Base-by-base conservation (phyloP, 1,139 yeast genomes). In the Protomyces lactucae-debilis region DNA sequence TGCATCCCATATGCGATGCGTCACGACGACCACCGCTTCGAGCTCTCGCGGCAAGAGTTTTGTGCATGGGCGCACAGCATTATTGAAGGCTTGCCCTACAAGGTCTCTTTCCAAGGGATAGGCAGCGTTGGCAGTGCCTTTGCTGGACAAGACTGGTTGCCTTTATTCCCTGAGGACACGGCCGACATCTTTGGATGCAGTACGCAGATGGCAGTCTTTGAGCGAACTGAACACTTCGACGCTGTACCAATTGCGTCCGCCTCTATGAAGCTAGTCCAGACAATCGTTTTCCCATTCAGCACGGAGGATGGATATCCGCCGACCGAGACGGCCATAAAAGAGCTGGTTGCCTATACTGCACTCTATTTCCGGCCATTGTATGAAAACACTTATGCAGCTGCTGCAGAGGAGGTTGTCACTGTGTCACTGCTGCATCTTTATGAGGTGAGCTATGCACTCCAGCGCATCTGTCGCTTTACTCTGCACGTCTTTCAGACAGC, bases 11-110 rank as follows among this genome's bases (percentile, higher is more conserved):
- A 57, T 21, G 37, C 21, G 28, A 57, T 63, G 57, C 53, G 65
- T n/a, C 65, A 63, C 36, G 37, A 36, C 45, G 65, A 63, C 21
- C 65, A 63, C 32, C 40, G 57, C n/a, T 63, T 63, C 48, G 63
- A 63, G 37, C 28, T 56, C 55, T 40, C 61, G n/a, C 57, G 63
- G n/a, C n/a, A 28, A 3, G 65, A 63, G 32, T 56, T 63, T 52
- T 43, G 36, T n/a, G 23, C 35, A 10, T 57, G 63, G 65, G 63
- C 59, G 3, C 21, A 36, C 37, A 21, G 14, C 8, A 46, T 52
- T 25, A 28, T 43, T 14, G n/a, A 6, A 3, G 18, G 40, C 12
- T 37, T 40, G 37, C 45, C 25, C 9, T 60, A 60, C 40, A 39
- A 23, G 39, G 64, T 54, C 40, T 16, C 39, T 8, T 36, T 60